Evolutionary conservation across 78 protist species (phyloP).

Genomic region (Dictyostelium capitatum): DNA sequence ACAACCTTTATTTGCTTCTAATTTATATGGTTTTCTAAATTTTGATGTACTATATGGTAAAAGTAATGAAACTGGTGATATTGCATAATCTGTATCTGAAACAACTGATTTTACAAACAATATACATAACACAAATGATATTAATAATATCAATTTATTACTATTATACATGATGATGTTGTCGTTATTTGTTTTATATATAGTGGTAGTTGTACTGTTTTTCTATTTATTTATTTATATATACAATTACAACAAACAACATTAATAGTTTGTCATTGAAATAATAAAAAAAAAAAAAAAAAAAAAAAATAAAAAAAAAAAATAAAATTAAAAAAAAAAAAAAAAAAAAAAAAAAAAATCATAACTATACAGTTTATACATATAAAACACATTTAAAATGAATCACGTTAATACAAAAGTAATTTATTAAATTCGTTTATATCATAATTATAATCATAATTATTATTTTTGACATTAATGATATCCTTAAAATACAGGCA

Average conservation of each 20-base stretch:
- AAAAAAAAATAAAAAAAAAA: not conserved
- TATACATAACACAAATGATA: not conserved
- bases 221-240: not conserved
- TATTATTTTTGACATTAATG: not conserved
- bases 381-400: conserved; percentile 7
- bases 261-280: not conserved
- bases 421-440: not conserved
- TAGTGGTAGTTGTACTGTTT: no score
- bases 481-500: not conserved
- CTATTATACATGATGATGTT: not conserved
- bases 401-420: conserved; percentile 59
- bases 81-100: conserved; percentile 34
- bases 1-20: conserved; percentile 75
- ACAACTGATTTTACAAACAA: not conserved
- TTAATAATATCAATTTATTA: not conserved
- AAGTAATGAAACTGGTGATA: conserved; percentile 51
- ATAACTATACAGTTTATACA: not conserved
- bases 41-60: conserved; percentile 68
- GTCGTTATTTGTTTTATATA: not conserved
- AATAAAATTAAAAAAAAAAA: not conserved
- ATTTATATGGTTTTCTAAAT: conserved; percentile 41
- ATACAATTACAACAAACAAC: not conserved
- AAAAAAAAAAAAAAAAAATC: not conserved
- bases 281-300: not conserved
- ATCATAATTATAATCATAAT: not conserved